These are phyloP conservation scores for Castanospermum australe DNA, from an alignment of 306 rosid species.

Conservation along the genomic window DNA sequence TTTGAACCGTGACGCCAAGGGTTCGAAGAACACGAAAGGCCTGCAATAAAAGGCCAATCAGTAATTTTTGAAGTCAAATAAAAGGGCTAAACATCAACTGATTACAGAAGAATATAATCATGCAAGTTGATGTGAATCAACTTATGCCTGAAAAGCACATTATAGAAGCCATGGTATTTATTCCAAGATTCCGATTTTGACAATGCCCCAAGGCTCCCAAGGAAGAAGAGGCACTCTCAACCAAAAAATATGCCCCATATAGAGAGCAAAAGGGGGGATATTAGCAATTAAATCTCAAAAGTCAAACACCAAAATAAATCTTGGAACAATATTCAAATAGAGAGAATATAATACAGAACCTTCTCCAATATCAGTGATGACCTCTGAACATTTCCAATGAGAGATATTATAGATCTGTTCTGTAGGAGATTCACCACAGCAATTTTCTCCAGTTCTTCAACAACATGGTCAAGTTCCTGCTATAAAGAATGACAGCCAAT, in stretches of 20 bases:
- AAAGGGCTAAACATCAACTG: conserved; percentile 9
- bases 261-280: conserved; percentile 1
- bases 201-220: background rate
- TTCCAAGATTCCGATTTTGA: conserved; percentile 1
- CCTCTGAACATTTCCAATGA: conserved; percentile 91
- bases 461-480: conserved; percentile 95
- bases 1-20: conserved; percentile 89
- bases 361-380: conserved; percentile 90
- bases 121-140: conserved; percentile 6
- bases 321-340: conserved; percentile 2
- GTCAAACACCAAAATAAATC: background rate
- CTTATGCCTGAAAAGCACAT: conserved; percentile 8
- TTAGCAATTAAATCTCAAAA: conserved; percentile 3
- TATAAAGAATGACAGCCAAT: conserved; percentile 20
- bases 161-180: conserved; percentile 13
- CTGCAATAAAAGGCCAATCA: conserved; percentile 45
- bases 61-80: background rate
- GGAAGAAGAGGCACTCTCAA: background rate
- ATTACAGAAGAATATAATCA: conserved; percentile 18
- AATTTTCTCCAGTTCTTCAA: conserved; percentile 91
- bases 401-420: conserved; percentile 88
- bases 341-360: conserved; percentile 47
- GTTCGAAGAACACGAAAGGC: conserved; percentile 78
- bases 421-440: conserved; percentile 91
- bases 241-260: conserved; percentile 8